Percentiles rank a stretch among this genome's conserved stretches.
Conservation (phyloP, 2,329 filamentous ascomycete species). For the Paraphoma chrysanthemicola region DNA sequence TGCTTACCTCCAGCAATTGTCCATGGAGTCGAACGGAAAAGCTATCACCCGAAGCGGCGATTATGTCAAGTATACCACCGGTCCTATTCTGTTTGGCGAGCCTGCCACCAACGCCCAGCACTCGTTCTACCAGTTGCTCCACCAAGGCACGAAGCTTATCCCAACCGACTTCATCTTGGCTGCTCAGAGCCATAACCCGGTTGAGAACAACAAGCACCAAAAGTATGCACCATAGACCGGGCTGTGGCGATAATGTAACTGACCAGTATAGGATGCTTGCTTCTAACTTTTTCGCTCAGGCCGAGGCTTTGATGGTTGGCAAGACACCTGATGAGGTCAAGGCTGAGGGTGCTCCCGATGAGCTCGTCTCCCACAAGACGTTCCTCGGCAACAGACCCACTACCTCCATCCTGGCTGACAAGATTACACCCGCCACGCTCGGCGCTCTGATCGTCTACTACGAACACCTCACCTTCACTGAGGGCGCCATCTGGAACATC, state of each 20-base stretch:
- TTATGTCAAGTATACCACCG: slow-evolving; percentile 96
- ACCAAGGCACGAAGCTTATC: slow-evolving; percentile 99
- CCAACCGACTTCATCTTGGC: slow-evolving; percentile 98
- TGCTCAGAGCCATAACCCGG: slow-evolving; percentile 94
- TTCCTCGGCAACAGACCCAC: slow-evolving; percentile 98
- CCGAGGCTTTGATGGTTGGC: slow-evolving; percentile 89
- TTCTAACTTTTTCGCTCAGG: slow-evolving; percentile 89
- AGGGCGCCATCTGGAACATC: slow-evolving; percentile 98
- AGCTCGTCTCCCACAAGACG: slow-evolving; percentile 95
- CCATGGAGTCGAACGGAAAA: slow-evolving; percentile 99
- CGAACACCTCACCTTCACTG: slow-evolving; percentile 97
- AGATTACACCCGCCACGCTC: slow-evolving; percentile 92
- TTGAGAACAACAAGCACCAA: slow-evolving; percentile 91
- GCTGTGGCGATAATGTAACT: slow-evolving; percentile 12
- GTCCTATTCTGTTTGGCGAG: slow-evolving; percentile 94
- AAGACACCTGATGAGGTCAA: slow-evolving; percentile 83
- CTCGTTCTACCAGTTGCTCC: slow-evolving; percentile 99
- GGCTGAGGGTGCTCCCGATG: slow-evolving; percentile 74
- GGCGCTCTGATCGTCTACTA: slow-evolving; percentile 98
- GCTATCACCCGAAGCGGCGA: slow-evolving; percentile 86
- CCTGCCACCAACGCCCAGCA: slow-evolving; percentile 99
- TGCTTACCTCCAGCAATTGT: slow-evolving; percentile 97
- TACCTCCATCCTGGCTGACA: slow-evolving; percentile 89
- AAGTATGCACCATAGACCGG: slow-evolving; percentile 56
- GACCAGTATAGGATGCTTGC: slow-evolving; percentile 72